Percentiles rank a stretch among this genome's conserved stretches.
phyloP scores from a whole-genome alignment of 164 flowering plant species.

The Echeveria elegans region DNA sequence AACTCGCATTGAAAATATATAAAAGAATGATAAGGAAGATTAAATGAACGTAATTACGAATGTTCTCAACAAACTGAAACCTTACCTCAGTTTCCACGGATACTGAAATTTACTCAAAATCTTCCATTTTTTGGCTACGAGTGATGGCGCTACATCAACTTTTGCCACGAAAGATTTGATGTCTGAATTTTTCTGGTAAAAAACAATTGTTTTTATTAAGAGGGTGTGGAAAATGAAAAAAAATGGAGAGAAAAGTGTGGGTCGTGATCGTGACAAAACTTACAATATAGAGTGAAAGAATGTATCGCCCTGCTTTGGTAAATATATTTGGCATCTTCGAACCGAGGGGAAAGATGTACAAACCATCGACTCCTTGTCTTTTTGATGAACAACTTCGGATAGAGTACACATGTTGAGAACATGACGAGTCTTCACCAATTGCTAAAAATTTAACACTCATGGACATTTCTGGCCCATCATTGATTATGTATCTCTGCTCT shows the following conservation, averaged over 20 bases:
- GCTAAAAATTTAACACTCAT: constrained; percentile 27
- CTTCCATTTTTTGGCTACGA: constrained; percentile 29
- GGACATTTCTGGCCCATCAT: constrained; percentile 31
- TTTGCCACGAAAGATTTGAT: constrained; percentile 21
- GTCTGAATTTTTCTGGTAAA: constrained; percentile 21
- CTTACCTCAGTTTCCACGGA: constrained; percentile 1
- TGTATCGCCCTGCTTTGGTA: constrained; percentile 42
- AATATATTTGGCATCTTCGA: constrained; percentile 30
- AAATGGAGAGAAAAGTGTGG: not conserved
- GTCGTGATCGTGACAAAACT: constrained; percentile 18
- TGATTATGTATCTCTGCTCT: constrained; percentile 50
- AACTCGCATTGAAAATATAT: not conserved
- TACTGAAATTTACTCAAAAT: constrained; percentile 15
- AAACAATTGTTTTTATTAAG: not conserved
- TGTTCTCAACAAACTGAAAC: too few relatives aligned
- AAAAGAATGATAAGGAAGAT: too few relatives aligned
- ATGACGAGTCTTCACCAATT: constrained; percentile 8
- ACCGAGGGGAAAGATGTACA: constrained; percentile 46
- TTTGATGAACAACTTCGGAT: constrained; percentile 24
- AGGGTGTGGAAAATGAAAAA: not conserved
- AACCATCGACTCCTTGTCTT: constrained; percentile 40
- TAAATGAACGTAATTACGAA: too few relatives aligned
- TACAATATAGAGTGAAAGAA: constrained; percentile 45
- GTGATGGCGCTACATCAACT: constrained; percentile 30
- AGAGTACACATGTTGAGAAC: constrained; percentile 19